Evolutionary conservation across 257 asterid species (phyloP), one percentile per base, ranked within the genome.

Genomic region (Plectranthus barbatus): DNA sequence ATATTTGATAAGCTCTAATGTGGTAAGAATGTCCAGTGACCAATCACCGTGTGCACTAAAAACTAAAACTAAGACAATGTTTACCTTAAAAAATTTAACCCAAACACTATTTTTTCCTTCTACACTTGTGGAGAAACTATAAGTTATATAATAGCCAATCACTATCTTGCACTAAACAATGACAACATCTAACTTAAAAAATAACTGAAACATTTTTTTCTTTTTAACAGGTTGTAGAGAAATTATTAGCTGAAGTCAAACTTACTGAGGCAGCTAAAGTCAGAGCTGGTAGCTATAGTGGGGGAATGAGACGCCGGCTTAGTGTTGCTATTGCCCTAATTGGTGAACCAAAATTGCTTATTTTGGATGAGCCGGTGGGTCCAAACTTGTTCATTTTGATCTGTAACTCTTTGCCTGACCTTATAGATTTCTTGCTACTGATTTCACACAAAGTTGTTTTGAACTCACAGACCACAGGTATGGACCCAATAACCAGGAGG

Each of bases 241-340:
- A 82, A 68, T 78, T 89, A 74, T 67, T 91, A 74, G 86, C 80
- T 34, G 90, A 91, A 64, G 98, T 91, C 41, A 88, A 81, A 79
- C 98, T 91, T 51, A 72, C 83, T 9, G 94, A 84, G 29, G 85
- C 84, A n/a, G 89, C 92, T 46, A 76, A 73, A 64, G 80, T 86
- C 69, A 83, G 95, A 79, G 75, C 97, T 10, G 74, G 95, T 34
- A 88, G 95, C 87, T 90, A 80, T 61, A 90, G 97, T 75, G 97
- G 97, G 69, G 97, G 97, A 71, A 90, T 90, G 97, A 85, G 71
- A 72, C 95, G 97, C 12, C 97, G 97, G 6, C 97, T 90, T 33
- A 90, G 95, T 77, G 90, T 90, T 14, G 95, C 97, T 48, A 90
- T 90, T 71, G 91, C 97, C 23, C 83, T 90, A 66, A 90, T 90